Conservation (phyloP, 306 rosid genomes). For the Cucumis hystrix region DNA sequence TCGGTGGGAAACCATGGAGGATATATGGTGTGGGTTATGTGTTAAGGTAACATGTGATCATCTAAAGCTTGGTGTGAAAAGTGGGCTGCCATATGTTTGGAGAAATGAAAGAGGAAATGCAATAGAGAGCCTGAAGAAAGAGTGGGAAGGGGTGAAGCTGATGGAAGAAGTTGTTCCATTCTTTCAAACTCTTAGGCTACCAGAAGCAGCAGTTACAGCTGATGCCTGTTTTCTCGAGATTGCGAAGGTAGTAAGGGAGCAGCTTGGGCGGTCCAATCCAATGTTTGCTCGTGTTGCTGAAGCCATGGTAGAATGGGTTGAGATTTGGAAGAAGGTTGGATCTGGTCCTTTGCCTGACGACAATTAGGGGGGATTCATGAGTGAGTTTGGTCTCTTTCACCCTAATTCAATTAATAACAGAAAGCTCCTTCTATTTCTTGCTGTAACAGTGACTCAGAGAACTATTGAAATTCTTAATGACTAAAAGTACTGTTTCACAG, state of each 20-base stretch:
- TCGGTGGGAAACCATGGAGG: constrained; percentile 97
- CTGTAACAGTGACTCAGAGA: not conserved
- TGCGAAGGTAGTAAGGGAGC: constrained; percentile 63
- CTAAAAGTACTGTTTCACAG: not conserved
- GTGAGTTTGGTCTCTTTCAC: not conserved
- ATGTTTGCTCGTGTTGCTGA: constrained; percentile 63
- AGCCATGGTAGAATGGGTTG: constrained; percentile 77
- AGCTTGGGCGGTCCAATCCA: constrained; percentile 66
- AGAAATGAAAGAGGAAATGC: constrained; percentile 82
- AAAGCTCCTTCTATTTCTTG: not conserved
- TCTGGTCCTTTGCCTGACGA: constrained; percentile 12
- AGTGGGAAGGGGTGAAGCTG: constrained; percentile 94
- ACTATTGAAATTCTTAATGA: not conserved
- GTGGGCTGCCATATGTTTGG: constrained; percentile 86
- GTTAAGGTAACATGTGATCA: constrained; percentile 76
- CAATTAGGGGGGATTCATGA: not conserved
- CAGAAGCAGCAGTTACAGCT: constrained; percentile 47
- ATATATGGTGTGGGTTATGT: constrained; percentile 91
- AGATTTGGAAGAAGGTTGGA: constrained; percentile 68
- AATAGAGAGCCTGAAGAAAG: constrained; percentile 80
- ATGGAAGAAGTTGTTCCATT: constrained; percentile 97
- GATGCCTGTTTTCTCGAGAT: constrained; percentile 69
- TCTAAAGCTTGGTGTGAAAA: constrained; percentile 71
- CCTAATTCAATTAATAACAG: not conserved
- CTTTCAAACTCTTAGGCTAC: constrained; percentile 65